Conservation (phyloP, 2,329 filamentous ascomycete genomes). For the Colletotrichum ledebouriae region DNA sequence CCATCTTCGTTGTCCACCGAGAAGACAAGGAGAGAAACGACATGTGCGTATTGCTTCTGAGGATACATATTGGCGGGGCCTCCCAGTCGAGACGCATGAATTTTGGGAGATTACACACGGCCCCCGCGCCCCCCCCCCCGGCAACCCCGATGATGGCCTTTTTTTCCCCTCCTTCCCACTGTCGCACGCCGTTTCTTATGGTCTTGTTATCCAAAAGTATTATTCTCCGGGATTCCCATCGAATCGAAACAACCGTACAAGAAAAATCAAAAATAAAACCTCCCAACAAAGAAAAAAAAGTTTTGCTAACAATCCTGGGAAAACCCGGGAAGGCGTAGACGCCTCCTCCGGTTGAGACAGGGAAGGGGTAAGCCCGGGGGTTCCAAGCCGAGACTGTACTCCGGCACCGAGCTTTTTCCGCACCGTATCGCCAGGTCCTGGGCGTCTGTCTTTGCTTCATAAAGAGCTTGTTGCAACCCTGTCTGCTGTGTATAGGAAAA, state of each 20-base stretch:
- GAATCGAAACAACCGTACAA: slow-evolving; percentile 37
- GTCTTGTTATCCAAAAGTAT: slow-evolving; percentile 15
- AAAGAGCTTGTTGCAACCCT: slow-evolving; percentile 2
- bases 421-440: not conserved
- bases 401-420: slow-evolving; percentile 12
- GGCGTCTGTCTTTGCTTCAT: too few species aligned
- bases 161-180: not conserved
- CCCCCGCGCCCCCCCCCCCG: slow-evolving; percentile 15
- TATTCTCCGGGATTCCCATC: slow-evolving; percentile 27
- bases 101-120: slow-evolving; percentile 39
- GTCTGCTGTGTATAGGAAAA: too few species aligned
- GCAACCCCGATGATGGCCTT: slow-evolving; percentile 1
- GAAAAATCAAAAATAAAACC: not conserved
- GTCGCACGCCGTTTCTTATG: slow-evolving; percentile 8
- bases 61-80: slow-evolving; percentile 32
- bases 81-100: slow-evolving; percentile 41
- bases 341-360: slow-evolving; percentile 3
- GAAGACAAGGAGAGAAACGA: not conserved
- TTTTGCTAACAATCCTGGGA: slow-evolving; percentile 13
- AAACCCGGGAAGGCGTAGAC: slow-evolving; percentile 4
- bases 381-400: not conserved
- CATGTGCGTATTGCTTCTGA: slow-evolving; percentile 6
- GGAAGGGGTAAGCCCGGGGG: not conserved
- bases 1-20: slow-evolving; percentile 14
- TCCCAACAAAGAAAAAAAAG: slow-evolving; percentile 1